Percentiles rank a stretch among this genome's conserved stretches.
Conservation (phyloP, 1,284 basidiomycete species). For the Trametes pubescens region DNA sequence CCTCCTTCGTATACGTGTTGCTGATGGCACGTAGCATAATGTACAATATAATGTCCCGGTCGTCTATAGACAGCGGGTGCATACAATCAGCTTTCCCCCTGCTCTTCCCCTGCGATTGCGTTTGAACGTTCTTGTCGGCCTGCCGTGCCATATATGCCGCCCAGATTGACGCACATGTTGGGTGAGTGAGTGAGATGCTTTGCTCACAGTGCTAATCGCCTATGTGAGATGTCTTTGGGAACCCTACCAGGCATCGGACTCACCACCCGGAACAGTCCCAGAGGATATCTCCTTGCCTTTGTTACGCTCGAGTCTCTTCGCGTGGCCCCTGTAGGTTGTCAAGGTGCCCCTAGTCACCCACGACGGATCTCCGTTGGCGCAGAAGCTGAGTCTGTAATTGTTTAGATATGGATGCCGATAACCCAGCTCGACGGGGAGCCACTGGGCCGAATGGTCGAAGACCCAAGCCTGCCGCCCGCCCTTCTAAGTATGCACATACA, state of each 20-base stretch:
- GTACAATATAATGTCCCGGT: not conserved
- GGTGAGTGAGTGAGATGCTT: no score
- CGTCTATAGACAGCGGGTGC: not conserved
- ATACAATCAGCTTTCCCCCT: not conserved
- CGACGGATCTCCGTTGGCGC: constrained; percentile 12
- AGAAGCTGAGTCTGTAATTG: constrained; percentile 8
- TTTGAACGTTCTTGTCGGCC: no score
- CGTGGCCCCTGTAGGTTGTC: not conserved
- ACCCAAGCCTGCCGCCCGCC: not conserved
- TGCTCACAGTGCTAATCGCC: not conserved
- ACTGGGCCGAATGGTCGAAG: not conserved
- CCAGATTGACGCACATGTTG: no score
- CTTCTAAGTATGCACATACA: not conserved
- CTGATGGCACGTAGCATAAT: not conserved
- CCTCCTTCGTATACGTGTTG: not conserved
- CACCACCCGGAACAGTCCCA: not conserved
- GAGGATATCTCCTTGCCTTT: not conserved
- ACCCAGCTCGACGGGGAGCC: not conserved
- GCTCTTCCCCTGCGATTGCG: not conserved
- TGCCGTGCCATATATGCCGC: no score
- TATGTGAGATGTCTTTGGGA: not conserved
- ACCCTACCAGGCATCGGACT: not conserved
- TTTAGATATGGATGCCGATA: constrained; percentile 4
- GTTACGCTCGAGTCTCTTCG: not conserved
- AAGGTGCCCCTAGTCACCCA: constrained; percentile 15